Conservation (phyloP, 2,329 filamentous ascomycete genomes). For the Hypoxylon sp. region DNA sequence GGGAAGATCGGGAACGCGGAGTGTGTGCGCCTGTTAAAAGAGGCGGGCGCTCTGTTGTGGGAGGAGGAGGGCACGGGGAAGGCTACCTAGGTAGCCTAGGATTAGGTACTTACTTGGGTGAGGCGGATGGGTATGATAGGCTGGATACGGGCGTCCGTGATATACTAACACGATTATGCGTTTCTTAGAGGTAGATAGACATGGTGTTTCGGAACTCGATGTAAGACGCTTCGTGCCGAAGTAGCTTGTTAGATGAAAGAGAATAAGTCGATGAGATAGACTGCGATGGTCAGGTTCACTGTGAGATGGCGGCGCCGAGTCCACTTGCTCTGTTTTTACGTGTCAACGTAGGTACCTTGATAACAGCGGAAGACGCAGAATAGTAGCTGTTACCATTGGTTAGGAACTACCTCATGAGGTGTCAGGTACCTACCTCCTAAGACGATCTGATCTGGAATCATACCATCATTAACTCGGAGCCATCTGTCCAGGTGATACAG, state of each 20-base stretch:
- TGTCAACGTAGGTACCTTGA: no score
- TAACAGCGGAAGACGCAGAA: no score
- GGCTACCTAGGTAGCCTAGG: background rate
- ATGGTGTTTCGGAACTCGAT: background rate
- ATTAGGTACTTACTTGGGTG: no score
- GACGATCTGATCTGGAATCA: background rate
- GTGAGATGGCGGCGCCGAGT: background rate
- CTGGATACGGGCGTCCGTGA: background rate
- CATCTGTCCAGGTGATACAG: background rate
- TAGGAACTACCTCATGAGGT: no score
- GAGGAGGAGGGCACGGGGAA: constrained; percentile 54
- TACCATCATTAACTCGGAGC: background rate
- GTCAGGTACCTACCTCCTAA: no score
- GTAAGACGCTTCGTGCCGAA: no score
- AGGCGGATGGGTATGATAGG: background rate
- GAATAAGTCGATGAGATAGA: no score
- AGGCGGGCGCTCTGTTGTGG: constrained; percentile 72
- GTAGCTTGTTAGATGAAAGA: no score
- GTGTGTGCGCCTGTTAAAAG: constrained; percentile 66
- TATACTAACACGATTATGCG: background rate
- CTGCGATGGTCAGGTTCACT: no score
- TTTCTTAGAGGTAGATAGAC: background rate
- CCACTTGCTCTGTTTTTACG: no score
- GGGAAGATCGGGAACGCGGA: constrained; percentile 67
- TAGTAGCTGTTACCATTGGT: background rate